Percentiles rank a stretch among this genome's conserved stretches.
Evolutionary conservation across 768 basidiomycete genomes (phyloP).

Genomic region (Cystofilobasidium capitatum): DNA sequence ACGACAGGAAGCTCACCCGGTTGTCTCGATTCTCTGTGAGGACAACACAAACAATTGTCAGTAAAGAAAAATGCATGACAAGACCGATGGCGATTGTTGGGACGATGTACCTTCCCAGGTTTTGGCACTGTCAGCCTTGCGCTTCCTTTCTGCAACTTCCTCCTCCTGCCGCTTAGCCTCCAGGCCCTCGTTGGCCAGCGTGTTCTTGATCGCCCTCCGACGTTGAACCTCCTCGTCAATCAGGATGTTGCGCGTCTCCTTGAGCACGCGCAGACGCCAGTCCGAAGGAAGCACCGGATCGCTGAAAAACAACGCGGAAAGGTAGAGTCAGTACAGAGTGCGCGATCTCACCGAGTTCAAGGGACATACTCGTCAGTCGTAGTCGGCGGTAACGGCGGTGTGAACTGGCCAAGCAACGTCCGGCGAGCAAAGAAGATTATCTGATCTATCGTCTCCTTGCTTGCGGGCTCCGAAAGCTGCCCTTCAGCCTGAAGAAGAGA

Average conservation of each 20-base stretch:
- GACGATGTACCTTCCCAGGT: conserved; percentile 67
- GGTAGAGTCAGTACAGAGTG: neutral
- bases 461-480: conserved; percentile 4
- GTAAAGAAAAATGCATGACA: neutral
- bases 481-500: conserved; percentile 19
- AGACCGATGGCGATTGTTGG: conserved; percentile 12
- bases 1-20: conserved; percentile 43
- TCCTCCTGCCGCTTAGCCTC: conserved; percentile 91
- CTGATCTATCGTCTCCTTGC: conserved; percentile 17
- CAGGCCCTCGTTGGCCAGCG: conserved; percentile 69
- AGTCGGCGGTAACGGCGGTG: conserved; percentile 13
- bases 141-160: conserved; percentile 62
- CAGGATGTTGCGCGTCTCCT: conserved; percentile 68
- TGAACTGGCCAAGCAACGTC: conserved; percentile 15
- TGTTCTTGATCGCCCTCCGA: conserved; percentile 79
- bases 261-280: conserved; percentile 57
- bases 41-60: neutral
- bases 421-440: conserved; percentile 24
- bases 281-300: conserved; percentile 20
- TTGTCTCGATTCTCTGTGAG: conserved; percentile 59
- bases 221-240: conserved; percentile 83
- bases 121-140: conserved; percentile 81
- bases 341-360: neutral
- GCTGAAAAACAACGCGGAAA: neutral
- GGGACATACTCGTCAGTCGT: conserved; percentile 20